phyloP scores from a whole-genome alignment of 805 yeast genomes.

The Yamadazyma ubonensis region DNA sequence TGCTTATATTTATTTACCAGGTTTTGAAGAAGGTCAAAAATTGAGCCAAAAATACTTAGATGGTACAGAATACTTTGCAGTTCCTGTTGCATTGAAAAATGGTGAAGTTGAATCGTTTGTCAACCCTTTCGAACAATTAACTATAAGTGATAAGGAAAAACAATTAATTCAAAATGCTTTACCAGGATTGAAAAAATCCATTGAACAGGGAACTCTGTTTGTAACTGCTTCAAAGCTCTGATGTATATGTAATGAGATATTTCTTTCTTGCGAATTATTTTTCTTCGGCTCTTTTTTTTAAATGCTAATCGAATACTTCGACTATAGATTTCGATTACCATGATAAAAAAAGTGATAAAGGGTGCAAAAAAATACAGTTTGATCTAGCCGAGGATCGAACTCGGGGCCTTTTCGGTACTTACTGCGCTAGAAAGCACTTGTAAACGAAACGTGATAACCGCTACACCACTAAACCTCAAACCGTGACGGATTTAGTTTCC shows the following conservation, averaged over 20 bases:
- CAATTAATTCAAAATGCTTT: constrained; percentile 37
- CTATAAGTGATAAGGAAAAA: constrained; percentile 30
- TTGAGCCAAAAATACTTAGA: constrained; percentile 36
- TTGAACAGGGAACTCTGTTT: constrained; percentile 40
- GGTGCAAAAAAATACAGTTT: constrained; percentile 19
- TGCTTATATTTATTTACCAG: constrained; percentile 54
- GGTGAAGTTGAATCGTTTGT: constrained; percentile 39
- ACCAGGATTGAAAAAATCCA: constrained; percentile 38
- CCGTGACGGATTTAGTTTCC: constrained; percentile 1
- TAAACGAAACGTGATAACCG: constrained; percentile 46
- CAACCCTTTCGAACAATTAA: constrained; percentile 33
- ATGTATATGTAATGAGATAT: constrained; percentile 4
- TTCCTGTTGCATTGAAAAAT: constrained; percentile 43
- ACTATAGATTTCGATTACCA: too few species aligned
- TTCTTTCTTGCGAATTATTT: too few species aligned
- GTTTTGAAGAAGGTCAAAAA: constrained; percentile 47
- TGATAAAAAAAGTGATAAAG: too few species aligned
- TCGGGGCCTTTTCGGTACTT: constrained; percentile 44
- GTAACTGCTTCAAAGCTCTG: constrained; percentile 40
- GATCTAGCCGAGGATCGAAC: constrained; percentile 46
- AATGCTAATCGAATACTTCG: too few species aligned
- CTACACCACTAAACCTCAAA: constrained; percentile 40
- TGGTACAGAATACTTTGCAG: constrained; percentile 46
- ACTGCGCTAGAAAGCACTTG: constrained; percentile 28
- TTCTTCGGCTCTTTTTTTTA: too few species aligned